Percentiles rank a stretch among this genome's conserved stretches.
Evolutionary conservation across 177 flowering plant genomes (phyloP).

Genomic region (Tripterygium wilfordii): DNA sequence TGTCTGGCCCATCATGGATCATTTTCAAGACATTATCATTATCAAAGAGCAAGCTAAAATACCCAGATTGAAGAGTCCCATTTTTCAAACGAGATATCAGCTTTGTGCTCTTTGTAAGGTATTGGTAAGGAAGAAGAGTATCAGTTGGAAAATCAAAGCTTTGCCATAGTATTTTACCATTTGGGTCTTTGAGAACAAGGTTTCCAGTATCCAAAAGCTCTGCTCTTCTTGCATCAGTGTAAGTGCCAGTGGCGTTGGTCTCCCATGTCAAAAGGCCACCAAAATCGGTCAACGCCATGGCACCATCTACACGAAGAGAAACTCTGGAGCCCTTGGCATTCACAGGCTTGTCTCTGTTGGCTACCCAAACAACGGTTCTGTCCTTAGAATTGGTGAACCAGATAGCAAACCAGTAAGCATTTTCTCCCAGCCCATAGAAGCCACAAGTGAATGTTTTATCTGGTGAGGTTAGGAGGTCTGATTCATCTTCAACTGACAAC

Average conservation of each 20-base stretch:
- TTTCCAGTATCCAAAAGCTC: no score
- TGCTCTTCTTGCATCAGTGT: no score
- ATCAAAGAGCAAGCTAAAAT: constrained; percentile 31
- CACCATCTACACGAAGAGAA: constrained; percentile 3
- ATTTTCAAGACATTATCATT: constrained; percentile 38
- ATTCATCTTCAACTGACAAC: constrained; percentile 8
- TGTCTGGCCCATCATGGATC: constrained; percentile 47
- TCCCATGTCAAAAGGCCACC: no score
- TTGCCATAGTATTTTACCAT: no score
- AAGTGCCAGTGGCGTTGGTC: no score
- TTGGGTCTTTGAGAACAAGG: no score
- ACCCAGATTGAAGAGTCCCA: constrained; percentile 30
- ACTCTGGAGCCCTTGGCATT: constrained; percentile 12
- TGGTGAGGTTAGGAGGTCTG: constrained; percentile 7
- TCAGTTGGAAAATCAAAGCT: no score
- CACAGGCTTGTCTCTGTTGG: constrained; percentile 28
- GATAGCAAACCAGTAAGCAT: constrained; percentile 19
- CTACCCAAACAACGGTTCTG: constrained; percentile 24
- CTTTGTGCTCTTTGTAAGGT: no score
- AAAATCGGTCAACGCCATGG: constrained; percentile 10
- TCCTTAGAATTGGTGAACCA: constrained; percentile 21
- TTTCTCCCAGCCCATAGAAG: constrained; percentile 6
- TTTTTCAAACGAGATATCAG: constrained; percentile 23
- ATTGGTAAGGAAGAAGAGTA: no score
- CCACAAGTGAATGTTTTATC: constrained; percentile 10